Percentiles rank a stretch among this genome's conserved stretches.
These are phyloP conservation scores for Fusarium sp. DNA, from an alignment of 2,329 filamentous ascomycete species.

Conservation along the genomic window DNA sequence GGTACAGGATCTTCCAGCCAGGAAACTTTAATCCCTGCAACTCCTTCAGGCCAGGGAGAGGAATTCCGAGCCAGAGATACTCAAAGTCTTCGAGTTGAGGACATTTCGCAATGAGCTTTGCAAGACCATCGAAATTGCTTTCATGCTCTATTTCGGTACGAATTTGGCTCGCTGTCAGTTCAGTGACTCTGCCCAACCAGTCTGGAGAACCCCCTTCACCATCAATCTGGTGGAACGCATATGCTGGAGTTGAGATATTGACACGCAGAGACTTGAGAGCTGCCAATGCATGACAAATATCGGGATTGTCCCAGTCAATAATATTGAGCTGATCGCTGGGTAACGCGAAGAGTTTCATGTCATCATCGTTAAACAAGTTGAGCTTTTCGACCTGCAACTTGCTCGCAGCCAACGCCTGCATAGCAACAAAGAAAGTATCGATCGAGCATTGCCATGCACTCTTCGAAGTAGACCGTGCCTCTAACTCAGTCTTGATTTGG, in stretches of 20 bases:
- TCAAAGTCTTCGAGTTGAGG: slow-evolving; percentile 2
- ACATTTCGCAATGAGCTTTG: neutral
- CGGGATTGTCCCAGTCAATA: neutral
- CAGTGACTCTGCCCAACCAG: neutral
- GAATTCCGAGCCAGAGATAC: neutral
- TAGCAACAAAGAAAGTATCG: neutral
- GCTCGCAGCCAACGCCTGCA: neutral
- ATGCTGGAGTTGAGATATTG: neutral
- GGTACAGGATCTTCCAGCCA: neutral
- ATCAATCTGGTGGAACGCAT: neutral
- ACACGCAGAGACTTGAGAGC: neutral
- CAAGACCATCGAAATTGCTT: neutral
- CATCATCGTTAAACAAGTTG: neutral
- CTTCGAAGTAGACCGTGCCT: neutral
- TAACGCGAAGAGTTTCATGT: neutral
- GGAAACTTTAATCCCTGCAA: neutral
- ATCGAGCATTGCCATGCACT: neutral
- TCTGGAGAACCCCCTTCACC: neutral
- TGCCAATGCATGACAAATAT: neutral
- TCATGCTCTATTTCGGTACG: neutral
- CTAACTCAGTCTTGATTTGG: neutral
- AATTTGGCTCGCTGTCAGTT: neutral
- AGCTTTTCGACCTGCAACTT: neutral
- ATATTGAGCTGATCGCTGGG: neutral
- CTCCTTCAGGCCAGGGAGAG: neutral